Base-by-base conservation (phyloP, 1,284 basidiomycete species). In the Sporisorium graminicola region DNA sequence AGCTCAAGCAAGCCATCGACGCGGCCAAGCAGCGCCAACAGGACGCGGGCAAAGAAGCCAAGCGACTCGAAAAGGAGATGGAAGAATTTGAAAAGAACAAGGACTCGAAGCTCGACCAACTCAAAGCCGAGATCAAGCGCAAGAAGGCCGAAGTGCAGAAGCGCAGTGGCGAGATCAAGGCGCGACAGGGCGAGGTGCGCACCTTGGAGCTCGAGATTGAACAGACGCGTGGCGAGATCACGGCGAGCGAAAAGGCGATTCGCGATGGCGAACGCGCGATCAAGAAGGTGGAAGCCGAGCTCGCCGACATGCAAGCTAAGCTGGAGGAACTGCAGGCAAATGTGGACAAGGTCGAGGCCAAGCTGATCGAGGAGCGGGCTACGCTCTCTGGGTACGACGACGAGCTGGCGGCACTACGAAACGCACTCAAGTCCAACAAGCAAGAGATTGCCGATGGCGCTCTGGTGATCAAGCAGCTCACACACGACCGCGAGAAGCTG, bases 11-110 rank as follows among this genome's bases (percentile, higher is more conserved):
- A 18, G 90, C 91, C 1, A 88, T 94, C 33, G 87, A 90, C 61
- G 87, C 87, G 0, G 91, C 94, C 8, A 91, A 92, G 83, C 88
- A 91, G 63, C 92, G 93, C 82, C 92, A 96, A 84, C 90, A 90
- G 77, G 89, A 88, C 2, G 93, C 94, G 0, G 88, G 91, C 59
- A 90, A 89, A 0, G 95, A 98, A 72, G 90, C 91, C 83, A 91
- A 91, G 87, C 92, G 92, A 75, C 90, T 98, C 26, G 93, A 98
- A 87, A 92, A 92, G 82, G 97, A 99, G 85, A 98, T 99, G 94
- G 91, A 91, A 59, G 97, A 99, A 88, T 98, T 99, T 88, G 95
- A 97, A 88, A 92, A 94, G 86, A 95, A 99, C 88, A 97, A 98
- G 86, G 96, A 98, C 64, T 94, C 94, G 52, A 99, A 99, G 87